Base-by-base conservation (phyloP, 148 eudicot genomes). In the Hydrangea macrophylla region DNA sequence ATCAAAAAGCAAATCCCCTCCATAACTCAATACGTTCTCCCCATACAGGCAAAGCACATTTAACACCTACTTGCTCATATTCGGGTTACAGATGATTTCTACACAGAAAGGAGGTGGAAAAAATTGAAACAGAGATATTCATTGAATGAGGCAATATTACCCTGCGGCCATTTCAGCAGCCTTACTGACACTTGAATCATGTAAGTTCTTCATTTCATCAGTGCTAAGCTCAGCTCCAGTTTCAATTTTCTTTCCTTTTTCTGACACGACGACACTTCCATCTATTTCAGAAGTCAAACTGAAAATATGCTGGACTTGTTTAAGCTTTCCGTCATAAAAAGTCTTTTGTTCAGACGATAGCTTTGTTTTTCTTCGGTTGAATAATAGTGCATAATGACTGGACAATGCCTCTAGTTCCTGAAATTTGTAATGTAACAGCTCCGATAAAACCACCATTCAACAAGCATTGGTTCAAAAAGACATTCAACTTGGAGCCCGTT, bases 141-240 rank as follows among this genome's bases (percentile, higher is more conserved):
- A 42, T 42, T 42, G 17, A 15, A 18, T 45, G 20, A 55, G 26
- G 37, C 28, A 69, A 58, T 53, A 65, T 85, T 81, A 95, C 99
- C 99, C 99, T 55, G 93, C 90, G 77, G 96, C 99, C 90, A 95
- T 76, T 74, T 95, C 96, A 63, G 99, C 99, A 80, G 99, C 99
- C 82, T 91, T 91, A 48, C 81, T 79, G 79, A 91, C 84, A 69
- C 99, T 95, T 63, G 92, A 74, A 69, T 85, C 97, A 53, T 82
- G 84, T 62, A 95, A 83, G 73, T 64, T 87, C 76, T 85, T 91
- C 79, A 91, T 70, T 80, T 95, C 99, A 70, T 64, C 73, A 31
- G 72, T 78, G 70, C 77, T 82, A 31, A 67, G 79, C 74, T 81
- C 86, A 60, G 80, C 70, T 67, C 75, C 77, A 27, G 90, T 81